These are phyloP conservation scores for Aureobasidium mangrovei DNA, from an alignment of 2,329 filamentous ascomycete genomes.

Conservation along the genomic window DNA sequence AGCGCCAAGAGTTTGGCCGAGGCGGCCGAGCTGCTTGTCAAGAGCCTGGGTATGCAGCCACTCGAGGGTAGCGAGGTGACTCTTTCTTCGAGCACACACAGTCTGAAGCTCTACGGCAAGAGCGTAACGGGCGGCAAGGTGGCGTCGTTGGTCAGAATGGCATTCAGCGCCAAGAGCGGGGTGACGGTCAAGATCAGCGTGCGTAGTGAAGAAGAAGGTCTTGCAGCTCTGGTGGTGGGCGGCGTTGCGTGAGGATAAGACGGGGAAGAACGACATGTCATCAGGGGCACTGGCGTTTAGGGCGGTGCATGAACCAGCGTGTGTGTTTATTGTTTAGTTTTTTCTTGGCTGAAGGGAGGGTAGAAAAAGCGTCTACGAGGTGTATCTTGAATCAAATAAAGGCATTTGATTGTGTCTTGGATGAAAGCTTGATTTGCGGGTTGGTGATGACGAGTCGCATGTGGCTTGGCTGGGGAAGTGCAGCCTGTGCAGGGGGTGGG, in stretches of 20 bases:
- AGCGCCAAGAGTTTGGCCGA: constrained; percentile 92
- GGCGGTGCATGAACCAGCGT: constrained; percentile 12
- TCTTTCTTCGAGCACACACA: constrained; percentile 80
- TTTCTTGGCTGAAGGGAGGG: neutral
- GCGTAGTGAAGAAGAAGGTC: constrained; percentile 83
- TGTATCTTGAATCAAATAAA: neutral
- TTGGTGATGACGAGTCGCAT: neutral
- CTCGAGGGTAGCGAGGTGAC: constrained; percentile 90
- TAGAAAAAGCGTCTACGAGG: constrained; percentile 12
- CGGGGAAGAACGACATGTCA: neutral
- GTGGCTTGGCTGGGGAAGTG: constrained; percentile 1
- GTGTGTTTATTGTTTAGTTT: constrained; percentile 3
- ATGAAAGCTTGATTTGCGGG: neutral
- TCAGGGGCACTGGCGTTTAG: constrained; percentile 5
- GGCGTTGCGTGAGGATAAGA: constrained; percentile 60
- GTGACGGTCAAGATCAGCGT: constrained; percentile 94
- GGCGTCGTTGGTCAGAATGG: constrained; percentile 82
- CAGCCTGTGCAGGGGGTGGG: neutral
- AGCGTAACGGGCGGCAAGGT: constrained; percentile 85
- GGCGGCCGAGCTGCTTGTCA: constrained; percentile 82
- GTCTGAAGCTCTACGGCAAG: constrained; percentile 92
- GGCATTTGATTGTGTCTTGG: no score
- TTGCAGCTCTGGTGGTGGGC: constrained; percentile 74
- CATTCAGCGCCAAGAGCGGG: constrained; percentile 81
- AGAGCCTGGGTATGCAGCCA: constrained; percentile 80